phyloP scores from a whole-genome alignment of 176 grass and related monocot species.

The Zizania latifolia region DNA sequence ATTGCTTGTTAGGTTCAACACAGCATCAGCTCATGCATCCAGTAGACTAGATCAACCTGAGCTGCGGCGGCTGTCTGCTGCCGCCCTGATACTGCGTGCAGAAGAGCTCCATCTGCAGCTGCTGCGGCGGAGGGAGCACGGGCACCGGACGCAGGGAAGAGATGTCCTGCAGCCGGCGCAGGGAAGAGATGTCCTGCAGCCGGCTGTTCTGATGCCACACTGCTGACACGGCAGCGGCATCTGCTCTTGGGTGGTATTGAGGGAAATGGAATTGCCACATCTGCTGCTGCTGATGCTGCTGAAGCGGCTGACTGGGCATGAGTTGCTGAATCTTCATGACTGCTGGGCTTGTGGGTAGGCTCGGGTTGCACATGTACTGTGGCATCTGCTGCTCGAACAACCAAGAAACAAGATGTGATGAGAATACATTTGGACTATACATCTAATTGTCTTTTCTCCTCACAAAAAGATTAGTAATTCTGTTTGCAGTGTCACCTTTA shows the following conservation, averaged over 20 bases:
- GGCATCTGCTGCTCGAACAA: conserved; percentile 21
- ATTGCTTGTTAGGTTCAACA: background rate
- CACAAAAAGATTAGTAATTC: background rate
- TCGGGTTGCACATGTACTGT: conserved; percentile 34
- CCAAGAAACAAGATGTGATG: background rate
- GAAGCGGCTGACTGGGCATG: background rate
- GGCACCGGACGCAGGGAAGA: conserved; percentile 2
- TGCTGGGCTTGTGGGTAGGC: background rate
- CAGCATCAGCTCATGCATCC: too few relatives aligned
- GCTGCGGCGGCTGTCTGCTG: conserved; percentile 29
- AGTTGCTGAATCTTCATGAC: conserved; percentile 37
- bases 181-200: too few relatives aligned
- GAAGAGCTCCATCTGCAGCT: conserved; percentile 49
- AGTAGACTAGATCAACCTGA: conserved; percentile 38
- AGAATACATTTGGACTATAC: background rate
- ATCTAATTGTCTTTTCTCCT: background rate
- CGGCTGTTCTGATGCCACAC: conserved; percentile 28
- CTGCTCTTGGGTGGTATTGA: conserved; percentile 30
- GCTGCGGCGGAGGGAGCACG: conserved; percentile 20
- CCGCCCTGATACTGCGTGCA: conserved; percentile 30
- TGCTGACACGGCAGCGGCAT: background rate
- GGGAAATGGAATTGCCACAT: conserved; percentile 40
- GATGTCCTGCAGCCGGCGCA: too few relatives aligned
- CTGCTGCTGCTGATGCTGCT: conserved; percentile 42
- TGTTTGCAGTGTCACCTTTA: background rate